Percentiles rank a stretch among this genome's conserved stretches.
These are phyloP conservation scores for Saccharomycopsis guyanensis DNA, from an alignment of 805 yeast species.

Conservation along the genomic window DNA sequence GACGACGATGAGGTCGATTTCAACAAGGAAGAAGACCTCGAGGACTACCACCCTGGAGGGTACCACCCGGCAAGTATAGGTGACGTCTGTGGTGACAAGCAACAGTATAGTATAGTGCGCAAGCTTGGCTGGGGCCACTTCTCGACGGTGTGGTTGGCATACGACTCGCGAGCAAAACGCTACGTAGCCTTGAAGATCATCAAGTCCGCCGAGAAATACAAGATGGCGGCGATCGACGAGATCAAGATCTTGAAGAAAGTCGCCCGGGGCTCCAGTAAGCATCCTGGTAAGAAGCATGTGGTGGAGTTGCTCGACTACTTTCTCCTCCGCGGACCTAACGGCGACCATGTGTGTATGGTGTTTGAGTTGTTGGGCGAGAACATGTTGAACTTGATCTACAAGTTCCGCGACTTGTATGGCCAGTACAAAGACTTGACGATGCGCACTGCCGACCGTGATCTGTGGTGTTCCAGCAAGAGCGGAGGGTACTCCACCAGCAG, in stretches of 20 bases:
- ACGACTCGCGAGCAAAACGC: slow-evolving; percentile 42
- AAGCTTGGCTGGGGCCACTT: slow-evolving; percentile 99
- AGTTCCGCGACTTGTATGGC: slow-evolving; percentile 37
- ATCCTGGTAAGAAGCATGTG: slow-evolving; percentile 77
- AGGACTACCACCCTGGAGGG: slow-evolving; percentile 88
- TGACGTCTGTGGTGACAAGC: slow-evolving; percentile 62
- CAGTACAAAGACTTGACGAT: slow-evolving; percentile 13
- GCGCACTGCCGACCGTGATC: neutral
- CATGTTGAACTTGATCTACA: slow-evolving; percentile 70
- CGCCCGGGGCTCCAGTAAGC: slow-evolving; percentile 52
- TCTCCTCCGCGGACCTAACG: slow-evolving; percentile 83
- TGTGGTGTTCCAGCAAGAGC: neutral
- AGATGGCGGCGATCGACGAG: slow-evolving; percentile 93
- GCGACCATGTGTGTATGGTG: slow-evolving; percentile 92
- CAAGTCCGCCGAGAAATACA: slow-evolving; percentile 80
- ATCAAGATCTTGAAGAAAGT: slow-evolving; percentile 68
- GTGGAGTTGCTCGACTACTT: slow-evolving; percentile 79
- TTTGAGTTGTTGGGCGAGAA: slow-evolving; percentile 97
- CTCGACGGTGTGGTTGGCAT: slow-evolving; percentile 91
- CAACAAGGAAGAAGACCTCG: slow-evolving; percentile 72
- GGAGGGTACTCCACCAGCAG: neutral
- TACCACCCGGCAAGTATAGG: slow-evolving; percentile 93
- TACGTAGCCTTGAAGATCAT: slow-evolving; percentile 91
- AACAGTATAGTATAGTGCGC: slow-evolving; percentile 71
- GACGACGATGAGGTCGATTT: slow-evolving; percentile 29